Evolutionary conservation across 345 rosid species (phyloP).

Genomic region (Garcia nutans): DNA sequence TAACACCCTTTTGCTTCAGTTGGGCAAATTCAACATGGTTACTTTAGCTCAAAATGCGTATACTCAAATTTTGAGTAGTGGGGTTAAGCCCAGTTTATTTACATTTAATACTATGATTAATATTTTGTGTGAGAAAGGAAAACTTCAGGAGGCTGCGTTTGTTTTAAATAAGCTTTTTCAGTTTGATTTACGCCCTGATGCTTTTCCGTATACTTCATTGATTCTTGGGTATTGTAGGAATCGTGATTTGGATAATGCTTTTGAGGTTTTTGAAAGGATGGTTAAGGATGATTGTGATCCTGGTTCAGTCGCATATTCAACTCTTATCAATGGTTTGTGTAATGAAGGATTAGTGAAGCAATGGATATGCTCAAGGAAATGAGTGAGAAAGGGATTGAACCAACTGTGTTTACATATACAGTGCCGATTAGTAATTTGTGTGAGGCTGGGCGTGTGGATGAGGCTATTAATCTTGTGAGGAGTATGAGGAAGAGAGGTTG

Average conservation of each 20-base stretch:
- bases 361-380: constrained; percentile 52
- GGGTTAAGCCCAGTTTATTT: constrained; percentile 52
- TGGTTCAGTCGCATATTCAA: constrained; percentile 55
- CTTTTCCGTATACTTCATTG: constrained; percentile 56
- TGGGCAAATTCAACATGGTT: constrained; percentile 58
- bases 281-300: constrained; percentile 55
- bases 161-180: constrained; percentile 44
- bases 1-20: constrained; percentile 57
- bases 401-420: constrained; percentile 54
- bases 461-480: constrained; percentile 43
- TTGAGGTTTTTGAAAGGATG: constrained; percentile 53
- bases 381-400: constrained; percentile 48
- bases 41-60: constrained; percentile 43
- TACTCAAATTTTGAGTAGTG: constrained; percentile 39
- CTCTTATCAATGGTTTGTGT: constrained; percentile 58
- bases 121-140: constrained; percentile 53
- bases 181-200: constrained; percentile 48
- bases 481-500: constrained; percentile 50
- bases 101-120: constrained; percentile 61
- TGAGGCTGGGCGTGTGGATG: constrained; percentile 49
- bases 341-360: constrained; percentile 51
- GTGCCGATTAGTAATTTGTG: constrained; percentile 51
- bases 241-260: constrained; percentile 44
- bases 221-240: constrained; percentile 67
- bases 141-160: constrained; percentile 50